Percentiles rank a stretch among this genome's conserved stretches.
These are phyloP conservation scores for Arthrobotrys pseudoclavata DNA, from an alignment of 2,329 filamentous ascomycete genomes.

Conservation along the genomic window DNA sequence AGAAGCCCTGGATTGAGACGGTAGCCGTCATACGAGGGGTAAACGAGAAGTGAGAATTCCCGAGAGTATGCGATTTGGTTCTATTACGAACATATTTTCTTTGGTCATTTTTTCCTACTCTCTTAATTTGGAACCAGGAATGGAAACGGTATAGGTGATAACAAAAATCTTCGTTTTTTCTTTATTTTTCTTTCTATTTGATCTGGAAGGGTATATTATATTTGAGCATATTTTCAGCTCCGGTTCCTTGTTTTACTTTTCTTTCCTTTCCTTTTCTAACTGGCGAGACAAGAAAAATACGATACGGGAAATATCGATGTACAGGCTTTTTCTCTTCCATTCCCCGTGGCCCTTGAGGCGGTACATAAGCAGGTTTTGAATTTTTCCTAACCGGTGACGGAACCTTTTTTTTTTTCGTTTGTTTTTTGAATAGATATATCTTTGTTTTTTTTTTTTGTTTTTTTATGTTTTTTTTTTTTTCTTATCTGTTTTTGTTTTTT, in stretches of 20 bases:
- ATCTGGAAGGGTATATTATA: constrained; percentile 17
- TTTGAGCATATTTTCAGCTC: constrained; percentile 33
- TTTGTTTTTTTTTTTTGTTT: constrained; percentile 11
- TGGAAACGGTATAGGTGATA: constrained; percentile 31
- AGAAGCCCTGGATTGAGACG: constrained; percentile 51
- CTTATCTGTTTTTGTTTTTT: too few relatives aligned
- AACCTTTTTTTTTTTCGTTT: background rate
- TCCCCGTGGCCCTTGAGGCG: constrained; percentile 28
- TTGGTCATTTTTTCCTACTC: constrained; percentile 3
- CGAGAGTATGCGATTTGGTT: constrained; percentile 50
- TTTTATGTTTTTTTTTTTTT: constrained; percentile 15
- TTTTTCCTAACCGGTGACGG: constrained; percentile 14
- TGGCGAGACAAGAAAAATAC: constrained; percentile 7
- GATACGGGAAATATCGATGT: constrained; percentile 38
- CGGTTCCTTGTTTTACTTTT: constrained; percentile 8
- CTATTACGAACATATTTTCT: constrained; percentile 61
- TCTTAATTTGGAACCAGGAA: constrained; percentile 46
- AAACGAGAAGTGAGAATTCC: background rate
- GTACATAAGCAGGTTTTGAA: constrained; percentile 40
- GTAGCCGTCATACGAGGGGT: constrained; percentile 37
- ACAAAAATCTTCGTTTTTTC: constrained; percentile 38
- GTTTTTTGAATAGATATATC: constrained; percentile 20
- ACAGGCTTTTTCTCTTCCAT: constrained; percentile 14
- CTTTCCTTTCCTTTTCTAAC: constrained; percentile 11
- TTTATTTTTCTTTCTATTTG: constrained; percentile 33